Conservation (phyloP, 2,329 filamentous ascomycete genomes). For the Rhytidhysteron rufulum region DNA sequence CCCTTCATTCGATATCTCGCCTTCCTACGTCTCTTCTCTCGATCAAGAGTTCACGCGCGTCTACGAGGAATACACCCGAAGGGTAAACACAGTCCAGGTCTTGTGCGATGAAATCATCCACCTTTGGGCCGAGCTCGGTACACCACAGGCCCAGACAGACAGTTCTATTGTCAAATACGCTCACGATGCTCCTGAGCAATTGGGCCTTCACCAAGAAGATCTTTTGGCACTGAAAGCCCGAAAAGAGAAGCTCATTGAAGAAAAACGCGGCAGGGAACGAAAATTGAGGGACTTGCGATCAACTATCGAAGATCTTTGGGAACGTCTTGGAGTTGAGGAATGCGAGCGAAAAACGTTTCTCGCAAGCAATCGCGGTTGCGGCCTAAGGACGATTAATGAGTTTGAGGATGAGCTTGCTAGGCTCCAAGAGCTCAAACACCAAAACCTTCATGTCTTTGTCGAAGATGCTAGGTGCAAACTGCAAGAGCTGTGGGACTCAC, state of each 20-base stretch:
- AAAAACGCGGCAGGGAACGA: constrained; percentile 82
- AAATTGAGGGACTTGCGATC: constrained; percentile 69
- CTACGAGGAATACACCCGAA: constrained; percentile 91
- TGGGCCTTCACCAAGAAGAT: constrained; percentile 88
- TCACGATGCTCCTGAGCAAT: constrained; percentile 85
- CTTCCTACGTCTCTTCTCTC: constrained; percentile 78
- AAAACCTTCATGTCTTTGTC: constrained; percentile 93
- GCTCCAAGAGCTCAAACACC: constrained; percentile 86
- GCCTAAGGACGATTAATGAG: constrained; percentile 88
- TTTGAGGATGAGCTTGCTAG: constrained; percentile 86
- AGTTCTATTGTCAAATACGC: constrained; percentile 82
- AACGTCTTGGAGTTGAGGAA: constrained; percentile 79
- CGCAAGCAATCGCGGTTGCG: constrained; percentile 83
- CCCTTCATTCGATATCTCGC: constrained; percentile 86
- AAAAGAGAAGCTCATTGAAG: constrained; percentile 78
- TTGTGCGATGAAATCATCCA: constrained; percentile 83
- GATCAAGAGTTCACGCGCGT: constrained; percentile 91
- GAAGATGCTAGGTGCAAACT: constrained; percentile 88
- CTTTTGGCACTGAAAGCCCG: constrained; percentile 66
- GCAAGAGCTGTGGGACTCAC: constrained; percentile 89
- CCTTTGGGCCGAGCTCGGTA: constrained; percentile 93
- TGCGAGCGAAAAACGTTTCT: constrained; percentile 80
- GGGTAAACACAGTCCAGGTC: constrained; percentile 70
- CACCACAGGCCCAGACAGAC: constrained; percentile 90
- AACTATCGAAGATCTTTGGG: constrained; percentile 84